These are phyloP conservation scores for Pseudozyma hubeiensis DNA, from an alignment of 1,284 basidiomycete genomes.

Conservation along the genomic window DNA sequence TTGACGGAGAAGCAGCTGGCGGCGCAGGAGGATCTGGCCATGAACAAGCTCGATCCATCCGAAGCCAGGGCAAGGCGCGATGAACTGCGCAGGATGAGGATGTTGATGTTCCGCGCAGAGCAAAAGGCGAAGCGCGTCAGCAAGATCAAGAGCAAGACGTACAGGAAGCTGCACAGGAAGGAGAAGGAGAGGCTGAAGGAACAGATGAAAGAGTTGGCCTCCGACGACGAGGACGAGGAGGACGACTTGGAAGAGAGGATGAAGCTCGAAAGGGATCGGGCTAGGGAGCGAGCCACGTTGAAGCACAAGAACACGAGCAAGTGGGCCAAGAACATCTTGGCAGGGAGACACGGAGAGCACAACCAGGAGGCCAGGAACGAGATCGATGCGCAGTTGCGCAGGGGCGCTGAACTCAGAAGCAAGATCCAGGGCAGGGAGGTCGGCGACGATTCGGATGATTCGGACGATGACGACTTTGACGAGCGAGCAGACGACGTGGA, in stretches of 20 bases:
- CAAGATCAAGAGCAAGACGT: constrained; percentile 97
- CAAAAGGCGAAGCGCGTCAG: constrained; percentile 87
- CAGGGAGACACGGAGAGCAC: constrained; percentile 41
- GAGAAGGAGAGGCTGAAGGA: constrained; percentile 74
- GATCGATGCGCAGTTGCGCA: constrained; percentile 58
- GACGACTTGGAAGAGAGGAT: constrained; percentile 73
- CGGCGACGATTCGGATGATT: constrained; percentile 34
- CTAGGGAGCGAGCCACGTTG: constrained; percentile 64
- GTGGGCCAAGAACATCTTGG: constrained; percentile 62
- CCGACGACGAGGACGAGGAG: constrained; percentile 69
- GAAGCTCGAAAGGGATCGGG: constrained; percentile 77
- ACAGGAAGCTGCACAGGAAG: constrained; percentile 85
- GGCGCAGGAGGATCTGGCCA: constrained; percentile 82
- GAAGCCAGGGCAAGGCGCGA: constrained; percentile 83
- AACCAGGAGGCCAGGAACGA: constrained; percentile 59
- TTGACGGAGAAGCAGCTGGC: constrained; percentile 76
- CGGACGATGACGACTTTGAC: constrained; percentile 27
- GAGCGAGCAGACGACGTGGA: constrained; percentile 2
- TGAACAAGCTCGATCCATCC: constrained; percentile 83
- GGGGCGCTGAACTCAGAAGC: constrained; percentile 50
- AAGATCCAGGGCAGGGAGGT: constrained; percentile 57
- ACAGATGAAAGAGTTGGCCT: constrained; percentile 70
- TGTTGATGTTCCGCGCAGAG: constrained; percentile 93
- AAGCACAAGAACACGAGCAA: constrained; percentile 69
- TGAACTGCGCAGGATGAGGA: constrained; percentile 87